Evolutionary conservation across 2,329 filamentous ascomycete genomes (phyloP), one percentile per base, ranked within the genome.

Genomic region (Cryphonectria carpinicola): DNA sequence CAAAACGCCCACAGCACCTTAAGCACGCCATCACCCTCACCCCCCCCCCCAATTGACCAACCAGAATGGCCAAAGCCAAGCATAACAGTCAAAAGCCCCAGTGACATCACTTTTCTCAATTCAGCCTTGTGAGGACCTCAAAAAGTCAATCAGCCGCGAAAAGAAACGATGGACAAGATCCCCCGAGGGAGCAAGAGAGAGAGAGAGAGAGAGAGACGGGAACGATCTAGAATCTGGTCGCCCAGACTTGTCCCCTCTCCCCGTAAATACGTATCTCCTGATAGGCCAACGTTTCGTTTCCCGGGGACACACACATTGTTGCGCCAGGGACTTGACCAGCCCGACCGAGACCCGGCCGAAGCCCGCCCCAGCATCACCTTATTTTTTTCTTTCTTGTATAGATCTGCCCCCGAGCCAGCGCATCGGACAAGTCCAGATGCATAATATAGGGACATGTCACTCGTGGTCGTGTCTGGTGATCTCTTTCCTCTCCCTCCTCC

Each of bases 31-130:
- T 72, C 37, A 17, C 11, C n/a, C 25, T 22, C 58, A 46, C 28
- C 28, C 28, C n/a, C 28, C 28, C n/a, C 25, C 41, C 60, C 67
- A 65, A 70, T 70, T 72, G 68, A 32, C 70, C 70, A 70, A 72
- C 70, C 64, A 49, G 60, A 25, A 49, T 25, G 32, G 39, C n/a
- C 64, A 19, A 17, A 10, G 17, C 22, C 46, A 49, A 49, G 46
- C n/a, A 49, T 49, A 49, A 22, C 46, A 54, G 43, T 58, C 17
- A 22, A 43, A 54, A 54, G n/a, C 14, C 62, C 61, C 35, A 41
- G 64, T 71, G 70, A 70, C 70, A 71, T 72, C 70, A 72, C 64
- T 28, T 28, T 37, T 35, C 22, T 17, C 22, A 7, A n/a, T 25
- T 56, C 61, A 71, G 66, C 69, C 66, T 68, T 17, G 66, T 61